These are phyloP conservation scores for Aspergillus asperescens DNA, from an alignment of 495 filamentous ascomycete species.

Conservation along the genomic window DNA sequence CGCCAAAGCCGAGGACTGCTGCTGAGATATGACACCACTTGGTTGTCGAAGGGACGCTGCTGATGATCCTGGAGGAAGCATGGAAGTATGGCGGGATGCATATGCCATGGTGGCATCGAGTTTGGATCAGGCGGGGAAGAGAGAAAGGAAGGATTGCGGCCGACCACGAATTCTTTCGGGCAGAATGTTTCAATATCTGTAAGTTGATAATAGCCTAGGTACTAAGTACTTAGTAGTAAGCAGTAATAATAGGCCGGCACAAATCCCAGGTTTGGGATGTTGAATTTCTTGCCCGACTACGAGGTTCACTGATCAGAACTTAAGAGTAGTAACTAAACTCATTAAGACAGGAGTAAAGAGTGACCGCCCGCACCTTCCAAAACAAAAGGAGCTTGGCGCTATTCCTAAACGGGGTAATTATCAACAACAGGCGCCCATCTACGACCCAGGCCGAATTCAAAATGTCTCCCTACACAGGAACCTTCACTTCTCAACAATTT, in stretches of 20 bases:
- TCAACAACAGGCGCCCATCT: conserved; percentile 29
- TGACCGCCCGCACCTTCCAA: conserved; percentile 6
- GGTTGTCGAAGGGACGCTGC: conserved; percentile 34
- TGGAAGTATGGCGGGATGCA: conserved; percentile 45
- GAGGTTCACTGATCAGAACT: too few relatives aligned
- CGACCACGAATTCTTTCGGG: background rate
- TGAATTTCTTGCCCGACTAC: too few relatives aligned
- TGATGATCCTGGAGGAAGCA: conserved; percentile 29
- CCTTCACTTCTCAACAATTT: background rate
- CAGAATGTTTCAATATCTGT: background rate
- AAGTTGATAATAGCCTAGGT: background rate
- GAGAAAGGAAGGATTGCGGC: background rate
- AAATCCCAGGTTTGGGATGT: too few relatives aligned
- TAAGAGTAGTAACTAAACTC: too few relatives aligned
- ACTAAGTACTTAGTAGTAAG: too few relatives aligned
- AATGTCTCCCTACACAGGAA: background rate
- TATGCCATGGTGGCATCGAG: conserved; percentile 49
- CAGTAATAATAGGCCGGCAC: too few relatives aligned
- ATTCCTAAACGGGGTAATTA: conserved; percentile 34
- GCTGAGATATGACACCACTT: conserved; percentile 38
- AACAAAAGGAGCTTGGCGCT: conserved; percentile 19
- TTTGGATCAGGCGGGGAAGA: too few relatives aligned
- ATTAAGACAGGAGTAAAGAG: background rate
- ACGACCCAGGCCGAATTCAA: background rate
- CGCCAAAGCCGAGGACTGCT: conserved; percentile 76